Conservation (phyloP, 2,329 filamentous ascomycete genomes). For the Fusarium cyanostomum region DNA sequence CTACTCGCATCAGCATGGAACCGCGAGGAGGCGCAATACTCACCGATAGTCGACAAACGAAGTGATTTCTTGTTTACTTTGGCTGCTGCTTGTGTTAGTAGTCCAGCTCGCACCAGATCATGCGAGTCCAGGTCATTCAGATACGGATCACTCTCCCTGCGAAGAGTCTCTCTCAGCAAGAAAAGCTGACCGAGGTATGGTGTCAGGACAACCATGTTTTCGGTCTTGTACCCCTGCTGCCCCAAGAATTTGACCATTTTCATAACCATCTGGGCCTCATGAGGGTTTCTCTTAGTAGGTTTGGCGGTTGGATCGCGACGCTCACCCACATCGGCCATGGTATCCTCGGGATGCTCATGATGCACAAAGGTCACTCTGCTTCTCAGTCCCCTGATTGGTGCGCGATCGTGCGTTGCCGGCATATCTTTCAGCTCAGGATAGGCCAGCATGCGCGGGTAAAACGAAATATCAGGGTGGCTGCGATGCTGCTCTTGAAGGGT, state of each 20-base stretch:
- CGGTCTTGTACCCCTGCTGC: constrained; percentile 75
- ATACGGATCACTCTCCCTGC: constrained; percentile 67
- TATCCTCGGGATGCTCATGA: constrained; percentile 65
- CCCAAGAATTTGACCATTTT: constrained; percentile 72
- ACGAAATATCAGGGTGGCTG: constrained; percentile 74
- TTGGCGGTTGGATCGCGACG: constrained; percentile 58
- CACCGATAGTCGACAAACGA: constrained; percentile 75
- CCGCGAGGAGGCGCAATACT: constrained; percentile 25
- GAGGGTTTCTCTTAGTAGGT: constrained; percentile 67
- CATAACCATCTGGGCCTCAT: constrained; percentile 73
- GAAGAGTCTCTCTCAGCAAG: constrained; percentile 63
- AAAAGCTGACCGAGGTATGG: constrained; percentile 77
- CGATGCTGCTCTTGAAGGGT: constrained; percentile 71
- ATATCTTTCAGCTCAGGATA: constrained; percentile 71
- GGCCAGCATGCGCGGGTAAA: constrained; percentile 63
- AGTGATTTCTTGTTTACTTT: constrained; percentile 62
- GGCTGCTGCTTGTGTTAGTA: constrained; percentile 63
- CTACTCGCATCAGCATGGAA: constrained; percentile 48
- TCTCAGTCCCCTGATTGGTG: constrained; percentile 63
- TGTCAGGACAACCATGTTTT: constrained; percentile 73
- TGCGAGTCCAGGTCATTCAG: constrained; percentile 74
- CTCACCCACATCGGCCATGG: constrained; percentile 55
- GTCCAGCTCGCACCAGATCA: constrained; percentile 67
- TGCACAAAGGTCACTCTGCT: constrained; percentile 73
- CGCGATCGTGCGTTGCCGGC: constrained; percentile 57